phyloP scores from a whole-genome alignment of 2,329 filamentous ascomycete species.

The Botrytis tulipae region DNA sequence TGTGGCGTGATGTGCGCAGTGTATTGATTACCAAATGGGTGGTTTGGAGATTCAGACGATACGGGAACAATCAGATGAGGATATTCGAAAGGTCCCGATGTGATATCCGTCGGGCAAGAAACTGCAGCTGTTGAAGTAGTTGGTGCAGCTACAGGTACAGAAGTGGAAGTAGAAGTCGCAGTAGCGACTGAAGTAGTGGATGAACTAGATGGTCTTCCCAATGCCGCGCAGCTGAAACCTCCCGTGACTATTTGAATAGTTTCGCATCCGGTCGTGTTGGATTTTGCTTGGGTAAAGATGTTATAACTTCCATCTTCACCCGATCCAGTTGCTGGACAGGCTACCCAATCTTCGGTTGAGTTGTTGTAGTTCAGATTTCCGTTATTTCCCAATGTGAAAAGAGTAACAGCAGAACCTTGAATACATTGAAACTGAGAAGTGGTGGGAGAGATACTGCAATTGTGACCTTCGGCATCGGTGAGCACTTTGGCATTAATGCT shows the following conservation, averaged over 20 bases:
- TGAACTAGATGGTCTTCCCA: constrained; percentile 20
- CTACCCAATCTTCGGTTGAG: constrained; percentile 28
- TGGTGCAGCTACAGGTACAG: not conserved
- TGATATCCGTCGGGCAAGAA: constrained; percentile 24
- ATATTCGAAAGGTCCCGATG: constrained; percentile 49
- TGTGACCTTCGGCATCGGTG: constrained; percentile 29
- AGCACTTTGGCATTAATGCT: constrained; percentile 29
- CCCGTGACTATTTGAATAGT: constrained; percentile 30
- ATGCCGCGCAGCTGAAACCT: constrained; percentile 32
- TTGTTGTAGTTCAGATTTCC: constrained; percentile 27
- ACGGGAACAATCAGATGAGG: constrained; percentile 64
- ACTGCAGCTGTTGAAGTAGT: constrained; percentile 9
- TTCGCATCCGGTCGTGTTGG: constrained; percentile 32
- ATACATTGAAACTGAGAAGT: constrained; percentile 33
- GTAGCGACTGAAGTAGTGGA: not conserved
- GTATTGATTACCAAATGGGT: constrained; percentile 52
- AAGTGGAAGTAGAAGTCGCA: not conserved
- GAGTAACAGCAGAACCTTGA: not conserved
- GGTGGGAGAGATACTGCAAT: constrained; percentile 31
- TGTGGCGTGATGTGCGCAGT: constrained; percentile 52
- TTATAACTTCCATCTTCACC: constrained; percentile 33
- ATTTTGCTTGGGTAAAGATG: constrained; percentile 31
- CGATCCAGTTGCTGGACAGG: constrained; percentile 33
- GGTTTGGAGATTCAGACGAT: constrained; percentile 52
- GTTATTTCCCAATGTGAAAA: constrained; percentile 25